Percentiles rank a stretch among this genome's conserved stretches.
Conservation (phyloP, 1,284 basidiomycete species). For the Schizopora paradoxa region DNA sequence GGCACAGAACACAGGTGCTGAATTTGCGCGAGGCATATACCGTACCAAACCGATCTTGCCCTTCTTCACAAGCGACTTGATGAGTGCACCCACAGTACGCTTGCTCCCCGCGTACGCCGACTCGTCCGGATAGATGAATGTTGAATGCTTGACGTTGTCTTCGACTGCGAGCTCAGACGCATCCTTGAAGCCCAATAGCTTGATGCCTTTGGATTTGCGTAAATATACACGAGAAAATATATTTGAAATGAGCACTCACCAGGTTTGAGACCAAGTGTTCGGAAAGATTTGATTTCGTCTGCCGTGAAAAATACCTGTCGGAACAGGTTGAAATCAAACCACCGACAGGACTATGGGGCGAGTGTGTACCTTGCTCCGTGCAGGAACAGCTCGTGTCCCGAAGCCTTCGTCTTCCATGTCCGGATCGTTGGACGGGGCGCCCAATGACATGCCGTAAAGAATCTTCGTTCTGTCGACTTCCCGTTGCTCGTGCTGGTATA, state of each 20-base stretch:
- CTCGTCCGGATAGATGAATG: slow-evolving; percentile 93
- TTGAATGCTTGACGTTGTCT: slow-evolving; percentile 88
- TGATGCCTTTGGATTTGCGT: slow-evolving; percentile 49
- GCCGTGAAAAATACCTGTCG: slow-evolving; percentile 74
- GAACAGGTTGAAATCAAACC: slow-evolving; percentile 11
- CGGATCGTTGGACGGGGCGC: slow-evolving; percentile 38
- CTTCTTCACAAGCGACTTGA: slow-evolving; percentile 80
- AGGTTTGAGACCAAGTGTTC: slow-evolving; percentile 71
- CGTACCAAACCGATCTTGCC: slow-evolving; percentile 79
- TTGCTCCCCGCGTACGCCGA: slow-evolving; percentile 86
- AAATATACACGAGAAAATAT: background rate
- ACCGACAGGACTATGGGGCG: slow-evolving; percentile 15
- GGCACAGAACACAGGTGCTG: slow-evolving; percentile 77
- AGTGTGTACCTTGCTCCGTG: slow-evolving; percentile 44
- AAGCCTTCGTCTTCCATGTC: slow-evolving; percentile 40
- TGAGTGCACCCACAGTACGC: slow-evolving; percentile 83
- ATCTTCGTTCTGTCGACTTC: slow-evolving; percentile 55
- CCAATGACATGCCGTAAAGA: slow-evolving; percentile 57
- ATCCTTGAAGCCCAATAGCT: slow-evolving; percentile 89
- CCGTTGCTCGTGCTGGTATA: slow-evolving; percentile 47
- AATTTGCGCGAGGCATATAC: slow-evolving; percentile 66
- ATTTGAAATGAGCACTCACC: slow-evolving; percentile 41
- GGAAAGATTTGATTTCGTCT: slow-evolving; percentile 80
- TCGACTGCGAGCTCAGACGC: slow-evolving; percentile 68
- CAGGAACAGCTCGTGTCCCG: slow-evolving; percentile 39